Base-by-base conservation (phyloP, 805 yeast species). In the Pichia insulana region DNA sequence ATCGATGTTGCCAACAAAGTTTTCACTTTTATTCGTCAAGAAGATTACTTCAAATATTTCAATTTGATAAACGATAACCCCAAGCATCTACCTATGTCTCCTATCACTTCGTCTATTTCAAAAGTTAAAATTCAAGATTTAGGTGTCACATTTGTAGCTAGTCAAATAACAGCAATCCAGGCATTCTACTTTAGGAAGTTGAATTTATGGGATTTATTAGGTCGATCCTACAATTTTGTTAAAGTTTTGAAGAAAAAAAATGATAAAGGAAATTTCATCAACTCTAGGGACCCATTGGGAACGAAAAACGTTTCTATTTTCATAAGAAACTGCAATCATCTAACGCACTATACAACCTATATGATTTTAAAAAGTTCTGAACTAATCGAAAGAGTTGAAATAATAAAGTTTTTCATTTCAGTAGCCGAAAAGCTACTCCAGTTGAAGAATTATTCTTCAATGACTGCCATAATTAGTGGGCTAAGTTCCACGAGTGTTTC, bases 381-480 rank as follows among this genome's bases (percentile, higher is more conserved):
- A 40, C 58, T 74, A 3, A 73, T 76, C 50, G 76, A 74, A 49
- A 72, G 97, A 51, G 87, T 83, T 2, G 75, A 69, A 37, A 62
- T 78, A 7, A 77, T 90, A 47, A 70, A 79, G 44, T 83, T 76
- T 60, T 86, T 86, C 57, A 83, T 90, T 32, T 71, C 71, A 27
- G 83, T 86, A 26, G 95, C 96, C 1, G 88, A 83, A 46, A 75
- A 77, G 53, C 78, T 95, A 55, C 70, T 84, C 26, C 73, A 70
- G 44, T 64, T 84, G 53, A 84, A 86, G 55, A 90, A 90, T 58
- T 90, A 78, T 57, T 82, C 94, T 9, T 79, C 94, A 6, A 83
- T 90, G 92, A 89, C 96, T 6, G 96, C 97, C 2, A 78, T 90
- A 36, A 76, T 89, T 17, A 83, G 95, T 17, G 95, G 95, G 0